Percentiles rank a stretch among this genome's conserved stretches.
Conservation (phyloP, 176 grass and related monocot species). For the Carex scoparia region DNA sequence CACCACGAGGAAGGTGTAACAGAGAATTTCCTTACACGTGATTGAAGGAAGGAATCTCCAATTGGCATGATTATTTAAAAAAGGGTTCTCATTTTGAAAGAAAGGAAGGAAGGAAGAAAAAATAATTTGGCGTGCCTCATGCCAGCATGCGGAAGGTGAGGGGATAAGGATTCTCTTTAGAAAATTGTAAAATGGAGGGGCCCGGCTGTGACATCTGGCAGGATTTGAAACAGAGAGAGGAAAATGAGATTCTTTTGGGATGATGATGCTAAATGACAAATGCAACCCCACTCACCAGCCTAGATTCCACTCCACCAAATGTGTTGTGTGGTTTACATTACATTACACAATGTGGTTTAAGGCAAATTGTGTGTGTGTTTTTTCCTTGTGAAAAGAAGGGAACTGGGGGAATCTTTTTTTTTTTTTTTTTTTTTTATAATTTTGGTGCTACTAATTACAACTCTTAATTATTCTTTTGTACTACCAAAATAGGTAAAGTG, state of each 20-base stretch:
- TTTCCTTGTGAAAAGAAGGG: neutral
- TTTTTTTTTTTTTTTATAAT: neutral
- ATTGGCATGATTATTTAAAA: neutral
- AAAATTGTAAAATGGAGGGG: constrained; percentile 1
- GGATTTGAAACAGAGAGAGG: neutral
- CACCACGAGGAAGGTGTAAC: neutral
- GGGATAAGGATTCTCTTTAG: neutral
- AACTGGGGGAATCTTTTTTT: neutral
- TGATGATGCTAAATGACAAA: neutral
- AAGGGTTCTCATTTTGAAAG: neutral
- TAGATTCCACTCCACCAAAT: constrained; percentile 17
- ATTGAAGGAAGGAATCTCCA: constrained; percentile 5
- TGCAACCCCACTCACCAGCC: constrained; percentile 9
- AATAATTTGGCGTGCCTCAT: neutral
- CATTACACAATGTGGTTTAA: neutral
- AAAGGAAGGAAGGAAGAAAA: neutral
- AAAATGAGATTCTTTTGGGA: neutral
- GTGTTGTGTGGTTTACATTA: neutral
- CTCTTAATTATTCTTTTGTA: neutral
- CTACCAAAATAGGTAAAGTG: neutral
- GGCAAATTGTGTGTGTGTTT: neutral
- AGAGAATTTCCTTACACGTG: neutral
- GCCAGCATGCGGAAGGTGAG: neutral
- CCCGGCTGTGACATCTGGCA: neutral
- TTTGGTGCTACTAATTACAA: neutral